Conservation (phyloP, 225 moss, liverwort and hornwort species). For the Sphagnum contortum region DNA sequence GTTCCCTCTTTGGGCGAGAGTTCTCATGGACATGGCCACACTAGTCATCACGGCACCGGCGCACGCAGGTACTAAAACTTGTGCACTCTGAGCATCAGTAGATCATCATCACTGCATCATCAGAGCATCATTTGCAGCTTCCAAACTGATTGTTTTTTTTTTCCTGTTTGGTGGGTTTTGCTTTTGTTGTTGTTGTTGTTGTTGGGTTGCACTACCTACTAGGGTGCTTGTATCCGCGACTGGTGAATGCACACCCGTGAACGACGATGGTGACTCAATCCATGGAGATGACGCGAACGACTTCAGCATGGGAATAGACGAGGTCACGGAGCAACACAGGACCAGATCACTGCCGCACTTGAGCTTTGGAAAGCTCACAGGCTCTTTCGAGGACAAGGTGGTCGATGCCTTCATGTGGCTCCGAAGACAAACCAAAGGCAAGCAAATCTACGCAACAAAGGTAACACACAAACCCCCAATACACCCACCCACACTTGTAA, state of each 20-base stretch:
- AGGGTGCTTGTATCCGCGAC: slow-evolving; percentile 43
- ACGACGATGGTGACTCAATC: slow-evolving; percentile 18
- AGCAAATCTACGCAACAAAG: slow-evolving; percentile 46
- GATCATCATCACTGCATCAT: too few species aligned
- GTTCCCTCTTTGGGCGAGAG: slow-evolving; percentile 28
- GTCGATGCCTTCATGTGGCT: slow-evolving; percentile 26
- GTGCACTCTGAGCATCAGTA: too few species aligned
- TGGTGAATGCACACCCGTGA: slow-evolving; percentile 36
- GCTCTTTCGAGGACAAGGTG: slow-evolving; percentile 24
- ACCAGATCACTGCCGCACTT: slow-evolving; percentile 15
- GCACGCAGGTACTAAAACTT: slow-evolving; percentile 6
- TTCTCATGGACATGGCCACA: slow-evolving; percentile 7
- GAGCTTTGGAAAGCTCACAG: slow-evolving; percentile 10
- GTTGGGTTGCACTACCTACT: background rate
- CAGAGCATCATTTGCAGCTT: too few species aligned
- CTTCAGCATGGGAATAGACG: background rate
- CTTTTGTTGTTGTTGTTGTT: too few species aligned
- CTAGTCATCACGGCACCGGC: background rate
- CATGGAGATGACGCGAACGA: slow-evolving; percentile 5
- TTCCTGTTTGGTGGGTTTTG: too few species aligned
- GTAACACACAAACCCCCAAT: slow-evolving; percentile 3
- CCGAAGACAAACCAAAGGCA: slow-evolving; percentile 39
- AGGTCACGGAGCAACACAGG: slow-evolving; percentile 8
- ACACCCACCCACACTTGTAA: too few species aligned
- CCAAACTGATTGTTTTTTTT: too few species aligned